Evolutionary conservation across 768 basidiomycete species (phyloP).

Genomic region (Boletellus ananiceps): DNA sequence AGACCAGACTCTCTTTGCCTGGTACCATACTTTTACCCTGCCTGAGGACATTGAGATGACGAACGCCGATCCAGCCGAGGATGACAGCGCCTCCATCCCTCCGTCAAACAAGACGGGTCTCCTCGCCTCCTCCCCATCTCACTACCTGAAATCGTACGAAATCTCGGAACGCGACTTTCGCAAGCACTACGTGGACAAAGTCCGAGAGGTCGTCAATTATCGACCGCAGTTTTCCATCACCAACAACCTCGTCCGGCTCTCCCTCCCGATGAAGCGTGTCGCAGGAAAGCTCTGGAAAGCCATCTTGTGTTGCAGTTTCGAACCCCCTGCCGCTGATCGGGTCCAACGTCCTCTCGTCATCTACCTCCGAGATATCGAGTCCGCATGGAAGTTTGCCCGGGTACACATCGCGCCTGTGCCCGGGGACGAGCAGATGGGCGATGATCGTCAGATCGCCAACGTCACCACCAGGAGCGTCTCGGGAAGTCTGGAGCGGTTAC

Average conservation of each 20-base stretch:
- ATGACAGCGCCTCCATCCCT: neutral
- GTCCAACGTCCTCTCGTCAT: conserved; percentile 20
- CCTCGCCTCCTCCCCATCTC: conserved; percentile 21
- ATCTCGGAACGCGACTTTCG: conserved; percentile 19
- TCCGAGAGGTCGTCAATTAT: conserved; percentile 8
- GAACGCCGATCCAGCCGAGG: neutral
- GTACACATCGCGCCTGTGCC: conserved; percentile 6
- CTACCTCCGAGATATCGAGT: conserved; percentile 16
- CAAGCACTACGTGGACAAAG: conserved; percentile 14
- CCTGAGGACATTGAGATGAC: conserved; percentile 13
- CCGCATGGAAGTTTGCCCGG: conserved; percentile 11
- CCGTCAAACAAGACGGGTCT: conserved; percentile 18
- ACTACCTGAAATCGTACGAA: conserved; percentile 18
- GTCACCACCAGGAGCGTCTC: neutral
- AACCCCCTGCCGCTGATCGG: conserved; percentile 5
- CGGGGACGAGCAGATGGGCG: neutral
- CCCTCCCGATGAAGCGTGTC: conserved; percentile 17
- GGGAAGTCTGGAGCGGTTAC: conserved; percentile 21
- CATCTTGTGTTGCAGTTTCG: conserved; percentile 23
- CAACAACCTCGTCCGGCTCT: conserved; percentile 22
- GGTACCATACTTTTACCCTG: conserved; percentile 11
- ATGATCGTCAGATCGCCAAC: neutral
- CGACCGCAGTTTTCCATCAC: conserved; percentile 15
- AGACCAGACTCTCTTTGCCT: conserved; percentile 28
- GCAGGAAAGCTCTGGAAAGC: conserved; percentile 16